These are phyloP conservation scores for Cornus florida DNA, from an alignment of 148 eudicot species.

Conservation along the genomic window DNA sequence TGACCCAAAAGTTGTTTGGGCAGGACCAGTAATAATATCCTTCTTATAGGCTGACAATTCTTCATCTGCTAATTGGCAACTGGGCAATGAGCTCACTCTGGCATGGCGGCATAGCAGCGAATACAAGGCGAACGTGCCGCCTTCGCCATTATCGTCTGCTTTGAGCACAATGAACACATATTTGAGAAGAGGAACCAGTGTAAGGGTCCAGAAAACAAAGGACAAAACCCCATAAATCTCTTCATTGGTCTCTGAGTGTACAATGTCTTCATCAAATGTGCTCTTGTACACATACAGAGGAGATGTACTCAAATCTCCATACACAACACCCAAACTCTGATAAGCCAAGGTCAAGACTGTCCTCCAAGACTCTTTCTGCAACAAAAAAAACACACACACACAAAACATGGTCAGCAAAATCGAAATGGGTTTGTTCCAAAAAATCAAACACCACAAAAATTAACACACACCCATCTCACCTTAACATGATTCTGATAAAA, in stretches of 20 bases:
- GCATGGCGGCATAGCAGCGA: slow-evolving; percentile 86
- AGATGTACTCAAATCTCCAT: slow-evolving; percentile 92
- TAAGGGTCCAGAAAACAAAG: slow-evolving; percentile 84
- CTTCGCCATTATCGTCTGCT: slow-evolving; percentile 99
- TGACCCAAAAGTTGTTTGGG: slow-evolving; percentile 41
- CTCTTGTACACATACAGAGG: slow-evolving; percentile 82
- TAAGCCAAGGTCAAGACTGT: slow-evolving; percentile 80
- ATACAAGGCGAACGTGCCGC: slow-evolving; percentile 95
- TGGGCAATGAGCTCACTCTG: slow-evolving; percentile 80
- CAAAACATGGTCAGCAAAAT: background rate
- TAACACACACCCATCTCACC: slow-evolving; percentile 44
- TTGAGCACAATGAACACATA: slow-evolving; percentile 85
- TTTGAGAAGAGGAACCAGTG: slow-evolving; percentile 73
- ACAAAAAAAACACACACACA: slow-evolving; percentile 1
- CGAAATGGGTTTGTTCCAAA: slow-evolving; percentile 4
- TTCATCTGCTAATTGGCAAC: slow-evolving; percentile 79
- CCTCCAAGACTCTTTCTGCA: slow-evolving; percentile 86
- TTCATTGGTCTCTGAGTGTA: slow-evolving; percentile 78
- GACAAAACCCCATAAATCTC: slow-evolving; percentile 90
- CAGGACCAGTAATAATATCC: slow-evolving; percentile 31
- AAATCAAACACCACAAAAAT: slow-evolving; percentile 4
- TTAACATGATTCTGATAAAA: slow-evolving; percentile 53
- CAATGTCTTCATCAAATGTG: slow-evolving; percentile 87
- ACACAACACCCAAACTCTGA: slow-evolving; percentile 90
- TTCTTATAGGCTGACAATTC: slow-evolving; percentile 75